Base-by-base conservation (phyloP, 306 rosid species). In the Hippophae gyantsensis region DNA sequence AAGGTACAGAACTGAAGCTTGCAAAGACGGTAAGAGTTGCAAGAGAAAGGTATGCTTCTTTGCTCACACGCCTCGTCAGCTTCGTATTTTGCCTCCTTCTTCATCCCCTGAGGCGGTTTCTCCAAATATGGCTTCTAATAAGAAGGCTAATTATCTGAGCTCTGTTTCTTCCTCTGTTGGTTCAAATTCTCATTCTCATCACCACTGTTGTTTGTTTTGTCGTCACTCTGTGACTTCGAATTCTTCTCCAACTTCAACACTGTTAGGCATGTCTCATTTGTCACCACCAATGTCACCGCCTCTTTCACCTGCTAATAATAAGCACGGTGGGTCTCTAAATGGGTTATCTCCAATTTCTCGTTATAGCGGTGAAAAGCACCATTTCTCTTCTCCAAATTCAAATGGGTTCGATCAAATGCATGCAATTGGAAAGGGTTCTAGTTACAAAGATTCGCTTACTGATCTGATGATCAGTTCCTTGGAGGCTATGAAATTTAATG, bases 11-110 rank as follows among this genome's bases (percentile, higher is more conserved):
- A 87, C 98, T 0, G 96, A 92, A 64, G 89, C 96, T 7, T 92
- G 98, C 70, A 92, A 87, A 61, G 98, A 92, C 72, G 98, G 98
- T 6, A 81, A 68, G 56, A 82, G 80, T 60, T 92, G 98, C 57
- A 85, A 83, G 75, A 58, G 98, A 2, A 87, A 92, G 69, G 83
- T 92, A 43, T 92, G 98, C 14, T 92, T 92, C 70, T 92, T 92
- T 40, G 98, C 98, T 10, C 98, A 92, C 63, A 75, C 89, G 0
- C 82, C 87, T 42, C 74, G 78, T 52, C 87, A 92, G 74, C 83
- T 92, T 0, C 79, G 98, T 13, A 66, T 87, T 63, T 45, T 87
- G 25, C 83, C 94, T 0, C 12, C 62, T 27, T 12, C 53, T 32
- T 73, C 82, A 48, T 42, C 86, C 0, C 74, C 78, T n/a, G 81